A percentile compares a stretch with the other conserved stretches of the same genome.
phyloP scores from a whole-genome alignment of 2,329 filamentous ascomycete genomes.

The Periconia sp. region DNA sequence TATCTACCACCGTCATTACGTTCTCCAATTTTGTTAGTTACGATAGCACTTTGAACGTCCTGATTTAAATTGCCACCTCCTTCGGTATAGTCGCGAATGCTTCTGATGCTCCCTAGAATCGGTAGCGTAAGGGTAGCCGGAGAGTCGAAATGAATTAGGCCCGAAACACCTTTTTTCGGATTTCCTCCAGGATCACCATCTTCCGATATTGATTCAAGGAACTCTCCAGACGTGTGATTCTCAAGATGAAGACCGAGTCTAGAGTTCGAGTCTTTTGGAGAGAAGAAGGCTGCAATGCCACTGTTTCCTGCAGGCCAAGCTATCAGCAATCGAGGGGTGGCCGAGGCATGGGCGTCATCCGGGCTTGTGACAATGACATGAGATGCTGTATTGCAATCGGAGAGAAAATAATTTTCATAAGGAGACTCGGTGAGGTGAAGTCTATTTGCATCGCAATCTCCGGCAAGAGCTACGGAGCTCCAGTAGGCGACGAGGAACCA shows the following conservation, averaged over 20 bases:
- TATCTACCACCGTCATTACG: conserved; percentile 55
- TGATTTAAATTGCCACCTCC: conserved; percentile 60
- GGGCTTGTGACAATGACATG: conserved; percentile 69
- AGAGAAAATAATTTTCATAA: conserved; percentile 70
- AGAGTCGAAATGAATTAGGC: conserved; percentile 62
- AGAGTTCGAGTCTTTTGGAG: conserved; percentile 60
- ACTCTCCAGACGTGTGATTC: conserved; percentile 53
- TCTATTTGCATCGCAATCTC: conserved; percentile 23
- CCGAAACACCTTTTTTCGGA: conserved; percentile 60
- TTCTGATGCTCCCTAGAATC: conserved; percentile 67
- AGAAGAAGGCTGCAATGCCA: conserved; percentile 64
- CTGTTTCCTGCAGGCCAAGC: conserved; percentile 73
- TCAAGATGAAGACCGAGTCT: conserved; percentile 60
- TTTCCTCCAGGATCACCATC: conserved; percentile 26
- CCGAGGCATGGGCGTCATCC: conserved; percentile 60
- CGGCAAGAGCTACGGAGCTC: conserved; percentile 1
- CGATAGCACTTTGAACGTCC: conserved; percentile 61
- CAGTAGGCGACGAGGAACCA: too few relatives aligned
- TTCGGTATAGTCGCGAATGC: conserved; percentile 68
- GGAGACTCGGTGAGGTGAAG: conserved; percentile 62
- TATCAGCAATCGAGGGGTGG: conserved; percentile 62
- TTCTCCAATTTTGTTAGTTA: conserved; percentile 46
- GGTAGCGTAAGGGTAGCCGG: conserved; percentile 62
- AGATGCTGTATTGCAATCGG: conserved; percentile 64
- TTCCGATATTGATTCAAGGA: conserved; percentile 48